Percentiles rank a stretch among this genome's conserved stretches.
Evolutionary conservation across 1,284 basidiomycete species (phyloP).

Genomic region (Crepidotus sp.): DNA sequence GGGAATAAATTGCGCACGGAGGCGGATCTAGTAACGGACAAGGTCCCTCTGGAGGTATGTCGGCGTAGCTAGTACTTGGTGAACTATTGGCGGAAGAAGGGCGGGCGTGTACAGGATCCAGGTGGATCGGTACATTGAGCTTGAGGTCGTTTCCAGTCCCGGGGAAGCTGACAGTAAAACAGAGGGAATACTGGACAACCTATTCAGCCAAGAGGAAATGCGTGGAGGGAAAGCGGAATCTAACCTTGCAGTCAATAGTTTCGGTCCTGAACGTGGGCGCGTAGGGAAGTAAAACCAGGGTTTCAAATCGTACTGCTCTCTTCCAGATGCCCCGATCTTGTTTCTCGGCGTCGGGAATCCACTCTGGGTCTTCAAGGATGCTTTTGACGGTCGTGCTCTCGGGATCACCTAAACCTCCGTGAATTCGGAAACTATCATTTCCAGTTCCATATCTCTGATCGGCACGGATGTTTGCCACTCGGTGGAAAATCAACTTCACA

Average conservation of each 20-base stretch:
- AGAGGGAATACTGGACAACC: conserved; percentile 6
- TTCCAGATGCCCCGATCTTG: conserved; percentile 13
- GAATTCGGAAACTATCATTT: conserved; percentile 1
- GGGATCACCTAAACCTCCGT: conserved; percentile 7
- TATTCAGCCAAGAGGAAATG: not conserved
- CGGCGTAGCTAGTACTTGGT: conserved; percentile 8
- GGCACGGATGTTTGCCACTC: not conserved
- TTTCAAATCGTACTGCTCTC: conserved; percentile 10
- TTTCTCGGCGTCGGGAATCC: conserved; percentile 4
- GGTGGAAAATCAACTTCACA: conserved; percentile 5
- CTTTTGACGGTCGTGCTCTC: conserved; percentile 1
- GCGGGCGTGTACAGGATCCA: conserved; percentile 4
- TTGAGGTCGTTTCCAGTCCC: conserved; percentile 5
- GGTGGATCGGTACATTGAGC: not conserved
- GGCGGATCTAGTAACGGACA: conserved; percentile 13
- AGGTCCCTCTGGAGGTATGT: conserved; percentile 9
- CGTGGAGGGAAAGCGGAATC: not conserved
- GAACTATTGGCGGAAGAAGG: conserved; percentile 8
- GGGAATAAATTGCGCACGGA: not conserved
- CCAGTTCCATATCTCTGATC: not conserved
- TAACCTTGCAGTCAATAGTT: conserved; percentile 11
- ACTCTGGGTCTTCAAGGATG: conserved; percentile 10
- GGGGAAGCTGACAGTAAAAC: conserved; percentile 2
- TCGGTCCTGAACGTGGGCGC: conserved; percentile 10
- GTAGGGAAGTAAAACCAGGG: conserved; percentile 2